Base-by-base conservation (phyloP, 371 early-diverging fungal species). In the Mucor plumbeus region DNA sequence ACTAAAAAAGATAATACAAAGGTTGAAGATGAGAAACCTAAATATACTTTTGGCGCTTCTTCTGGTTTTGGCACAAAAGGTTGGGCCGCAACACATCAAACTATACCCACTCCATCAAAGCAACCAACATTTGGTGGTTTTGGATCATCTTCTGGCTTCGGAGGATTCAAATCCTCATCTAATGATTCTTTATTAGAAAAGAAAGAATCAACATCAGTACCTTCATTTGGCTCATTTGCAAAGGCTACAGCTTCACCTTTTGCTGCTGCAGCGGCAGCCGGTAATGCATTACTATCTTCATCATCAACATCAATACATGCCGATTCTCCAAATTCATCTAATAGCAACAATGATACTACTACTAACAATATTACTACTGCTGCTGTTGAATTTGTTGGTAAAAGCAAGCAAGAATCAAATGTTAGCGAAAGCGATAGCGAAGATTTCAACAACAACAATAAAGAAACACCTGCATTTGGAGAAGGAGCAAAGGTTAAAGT, bases 1-100 rank as follows among this genome's bases (percentile, higher is more conserved):
- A 58, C 62, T 26, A 57, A 69, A 36, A 53, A 53, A 13, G 39
- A 66, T 19, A 7, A 55, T 26, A n/a, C 33, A 36, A 14, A 59
- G 36, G 40, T 34, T 14, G 44, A 63, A 19, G 59, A 53, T 9
- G 65, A 60, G 14, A 71, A 76, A 48, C 72, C 76, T 36, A 82
- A 82, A 57, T 82, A 82, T 60, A 74, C 80, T 1, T 82, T 82
- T 76, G 82, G 82, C 41, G 62, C 78, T 33, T 73, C 82, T 48
- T 82, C 82, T 41, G 82, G 82, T 10, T 82, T 82, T 54, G 82
- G 82, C 41, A 76, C 72, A 19, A 79, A 80, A 62, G 78, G 74
- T 10, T 82, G 80, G 82, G 72, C 70, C 19, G 64, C 75, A 17
- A 36, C 70, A 43, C 72, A 74, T 54, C 66, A 69, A 62, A 74